Percentiles rank a stretch among this genome's conserved stretches.
Evolutionary conservation across 1,139 yeast genomes (phyloP).

Genomic region (Kodamaea plutei): DNA sequence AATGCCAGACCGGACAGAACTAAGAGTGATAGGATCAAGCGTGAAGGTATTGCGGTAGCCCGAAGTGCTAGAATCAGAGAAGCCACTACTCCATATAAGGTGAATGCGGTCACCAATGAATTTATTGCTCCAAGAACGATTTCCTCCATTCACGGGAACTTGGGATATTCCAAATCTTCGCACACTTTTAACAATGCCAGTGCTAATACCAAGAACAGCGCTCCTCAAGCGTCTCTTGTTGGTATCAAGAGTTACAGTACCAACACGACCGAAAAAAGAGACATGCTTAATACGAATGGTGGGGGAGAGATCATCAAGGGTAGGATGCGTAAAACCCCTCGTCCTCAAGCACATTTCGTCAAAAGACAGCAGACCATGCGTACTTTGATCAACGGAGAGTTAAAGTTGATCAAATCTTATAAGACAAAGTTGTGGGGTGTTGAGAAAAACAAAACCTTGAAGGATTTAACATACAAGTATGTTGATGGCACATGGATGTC

Average conservation of each 20-base stretch:
- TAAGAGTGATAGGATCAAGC: slow-evolving; percentile 24
- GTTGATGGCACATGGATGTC: slow-evolving; percentile 74
- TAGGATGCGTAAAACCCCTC: slow-evolving; percentile 50
- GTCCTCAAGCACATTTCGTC: slow-evolving; percentile 38
- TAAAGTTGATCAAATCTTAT: slow-evolving; percentile 53
- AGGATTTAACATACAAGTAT: slow-evolving; percentile 62
- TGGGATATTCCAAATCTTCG: slow-evolving; percentile 31
- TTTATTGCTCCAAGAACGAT: slow-evolving; percentile 9
- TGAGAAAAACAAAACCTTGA: slow-evolving; percentile 57
- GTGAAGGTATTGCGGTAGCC: slow-evolving; percentile 36
- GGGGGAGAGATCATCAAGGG: slow-evolving; percentile 57
- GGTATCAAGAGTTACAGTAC: slow-evolving; percentile 38
- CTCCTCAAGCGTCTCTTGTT: slow-evolving; percentile 28
- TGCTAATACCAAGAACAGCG: slow-evolving; percentile 35
- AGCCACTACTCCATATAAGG: slow-evolving; percentile 29
- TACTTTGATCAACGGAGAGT: slow-evolving; percentile 56
- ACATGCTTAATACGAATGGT: slow-evolving; percentile 9
- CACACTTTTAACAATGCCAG: slow-evolving; percentile 32
- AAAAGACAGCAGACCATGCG: slow-evolving; percentile 60
- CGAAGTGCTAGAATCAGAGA: slow-evolving; percentile 42
- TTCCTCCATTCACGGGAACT: slow-evolving; percentile 16
- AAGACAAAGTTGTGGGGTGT: slow-evolving; percentile 90
- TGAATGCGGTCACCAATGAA: slow-evolving; percentile 20
- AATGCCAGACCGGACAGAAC: slow-evolving; percentile 31
- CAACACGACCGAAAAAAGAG: slow-evolving; percentile 13